Conservation (phyloP, 192 early-diverging fungal species). For the Coemansia sp. region DNA sequence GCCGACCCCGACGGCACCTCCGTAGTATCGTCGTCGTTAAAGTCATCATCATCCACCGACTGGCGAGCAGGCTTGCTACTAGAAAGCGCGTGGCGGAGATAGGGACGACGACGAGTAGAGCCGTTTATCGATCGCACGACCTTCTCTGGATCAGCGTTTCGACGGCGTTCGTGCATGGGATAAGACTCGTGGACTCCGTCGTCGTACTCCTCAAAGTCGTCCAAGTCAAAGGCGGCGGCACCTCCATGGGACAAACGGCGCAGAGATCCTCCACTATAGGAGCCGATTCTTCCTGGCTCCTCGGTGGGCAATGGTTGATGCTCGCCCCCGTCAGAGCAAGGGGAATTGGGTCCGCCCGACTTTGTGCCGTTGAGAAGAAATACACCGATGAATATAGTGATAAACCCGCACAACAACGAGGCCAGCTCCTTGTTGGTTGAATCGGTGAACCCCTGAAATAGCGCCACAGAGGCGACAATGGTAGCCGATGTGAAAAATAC, state of each 20-base stretch:
- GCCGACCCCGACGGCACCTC: slow-evolving; percentile 45
- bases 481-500: slow-evolving; percentile 96
- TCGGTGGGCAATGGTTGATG: slow-evolving; percentile 55
- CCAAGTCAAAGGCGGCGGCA: slow-evolving; percentile 38
- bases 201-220: slow-evolving; percentile 43
- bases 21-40: slow-evolving; percentile 34
- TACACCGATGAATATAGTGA: slow-evolving; percentile 92
- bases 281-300: slow-evolving; percentile 45
- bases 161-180: slow-evolving; percentile 50
- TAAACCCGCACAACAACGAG: slow-evolving; percentile 85
- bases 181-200: slow-evolving; percentile 34
- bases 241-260: slow-evolving; percentile 25
- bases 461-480: slow-evolving; percentile 83
- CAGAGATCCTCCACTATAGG: slow-evolving; percentile 20
- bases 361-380: slow-evolving; percentile 74
- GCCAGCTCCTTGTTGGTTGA: slow-evolving; percentile 72
- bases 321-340: slow-evolving; percentile 16
- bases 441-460: slow-evolving; percentile 86
- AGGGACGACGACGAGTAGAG: slow-evolving; percentile 23
- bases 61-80: neutral
- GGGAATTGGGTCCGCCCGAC: slow-evolving; percentile 9
- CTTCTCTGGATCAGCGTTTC: slow-evolving; percentile 42
- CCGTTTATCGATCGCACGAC: slow-evolving; percentile 1
- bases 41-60: slow-evolving; percentile 9
- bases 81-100: slow-evolving; percentile 14